Evolutionary conservation across 1,284 basidiomycete species (phyloP).

Genomic region (Gymnopus androsaceus): DNA sequence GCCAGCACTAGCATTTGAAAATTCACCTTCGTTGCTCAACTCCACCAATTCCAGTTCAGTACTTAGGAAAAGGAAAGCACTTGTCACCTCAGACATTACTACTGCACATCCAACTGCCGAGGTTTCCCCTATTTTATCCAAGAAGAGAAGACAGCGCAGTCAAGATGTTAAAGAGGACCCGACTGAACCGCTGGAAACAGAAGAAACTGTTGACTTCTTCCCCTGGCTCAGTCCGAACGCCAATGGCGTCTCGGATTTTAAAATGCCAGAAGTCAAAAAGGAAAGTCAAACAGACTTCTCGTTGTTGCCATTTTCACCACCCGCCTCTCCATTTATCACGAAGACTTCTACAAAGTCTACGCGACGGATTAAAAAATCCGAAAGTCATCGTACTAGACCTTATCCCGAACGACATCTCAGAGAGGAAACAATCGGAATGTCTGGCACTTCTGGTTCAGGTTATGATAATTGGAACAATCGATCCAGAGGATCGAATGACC

Average conservation of each 20-base stretch:
- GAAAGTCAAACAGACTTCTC: slow-evolving; percentile 41
- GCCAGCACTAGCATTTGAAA: too few species aligned
- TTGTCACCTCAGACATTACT: too few species aligned
- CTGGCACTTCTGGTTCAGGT: slow-evolving; percentile 24
- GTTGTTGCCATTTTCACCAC: slow-evolving; percentile 40
- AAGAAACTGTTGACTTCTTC: slow-evolving; percentile 28
- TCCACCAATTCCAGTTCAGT: too few species aligned
- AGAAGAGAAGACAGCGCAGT: too few species aligned
- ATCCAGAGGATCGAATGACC: slow-evolving; percentile 27
- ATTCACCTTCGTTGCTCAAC: too few species aligned
- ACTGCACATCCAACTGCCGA: too few species aligned
- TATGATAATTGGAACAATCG: slow-evolving; percentile 32
- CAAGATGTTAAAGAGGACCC: too few species aligned
- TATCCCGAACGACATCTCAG: slow-evolving; percentile 31
- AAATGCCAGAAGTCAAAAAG: slow-evolving; percentile 40
- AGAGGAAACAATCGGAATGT: slow-evolving; percentile 33
- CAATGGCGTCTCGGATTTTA: slow-evolving; percentile 22
- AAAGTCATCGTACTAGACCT: slow-evolving; percentile 32
- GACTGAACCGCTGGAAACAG: too few species aligned
- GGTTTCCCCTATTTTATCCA: too few species aligned
- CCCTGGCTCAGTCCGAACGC: slow-evolving; percentile 31
- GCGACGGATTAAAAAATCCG: slow-evolving; percentile 24
- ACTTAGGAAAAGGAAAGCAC: too few species aligned
- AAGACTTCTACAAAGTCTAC: slow-evolving; percentile 20
- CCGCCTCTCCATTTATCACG: slow-evolving; percentile 30